phyloP scores from a whole-genome alignment of 1,139 yeast species.

The Geotrichum cucujoidarum region DNA sequence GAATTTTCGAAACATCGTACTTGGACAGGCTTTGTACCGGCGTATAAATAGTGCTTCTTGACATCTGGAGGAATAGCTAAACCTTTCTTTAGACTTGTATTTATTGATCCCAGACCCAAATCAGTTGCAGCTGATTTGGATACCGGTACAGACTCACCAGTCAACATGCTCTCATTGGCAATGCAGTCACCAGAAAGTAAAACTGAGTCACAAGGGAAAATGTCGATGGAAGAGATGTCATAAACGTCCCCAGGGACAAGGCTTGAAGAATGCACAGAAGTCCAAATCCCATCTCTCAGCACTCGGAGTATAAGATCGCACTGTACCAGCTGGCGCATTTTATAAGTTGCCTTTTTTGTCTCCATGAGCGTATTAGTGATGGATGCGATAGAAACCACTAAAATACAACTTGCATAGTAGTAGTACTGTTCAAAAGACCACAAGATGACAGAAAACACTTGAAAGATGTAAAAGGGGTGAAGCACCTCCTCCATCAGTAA shows the following conservation, averaged over 20 bases:
- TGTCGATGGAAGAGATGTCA: constrained; percentile 66
- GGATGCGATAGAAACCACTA: constrained; percentile 75
- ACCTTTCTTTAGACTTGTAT: constrained; percentile 28
- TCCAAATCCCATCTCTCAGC: constrained; percentile 92
- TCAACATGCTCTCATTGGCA: constrained; percentile 89
- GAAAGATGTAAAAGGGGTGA: constrained; percentile 93
- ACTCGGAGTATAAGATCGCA: constrained; percentile 80
- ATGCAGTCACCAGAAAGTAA: constrained; percentile 88
- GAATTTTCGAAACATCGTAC: constrained; percentile 52
- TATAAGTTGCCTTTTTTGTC: constrained; percentile 66
- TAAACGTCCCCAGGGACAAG: constrained; percentile 94
- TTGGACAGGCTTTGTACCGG: constrained; percentile 84
- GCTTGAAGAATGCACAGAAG: constrained; percentile 69
- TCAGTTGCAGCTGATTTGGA: constrained; percentile 66
- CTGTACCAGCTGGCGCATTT: constrained; percentile 69
- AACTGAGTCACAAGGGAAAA: constrained; percentile 85
- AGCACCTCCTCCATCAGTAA: constrained; percentile 79
- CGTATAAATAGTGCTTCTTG: constrained; percentile 71
- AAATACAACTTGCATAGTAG: constrained; percentile 90
- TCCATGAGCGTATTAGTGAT: constrained; percentile 76
- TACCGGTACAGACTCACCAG: constrained; percentile 97
- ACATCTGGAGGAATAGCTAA: constrained; percentile 59
- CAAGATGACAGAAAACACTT: constrained; percentile 79
- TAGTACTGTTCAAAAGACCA: constrained; percentile 92
- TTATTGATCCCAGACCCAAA: constrained; percentile 53